These are phyloP conservation scores for Russula earlei DNA, from an alignment of 768 basidiomycete species.

Conservation along the genomic window DNA sequence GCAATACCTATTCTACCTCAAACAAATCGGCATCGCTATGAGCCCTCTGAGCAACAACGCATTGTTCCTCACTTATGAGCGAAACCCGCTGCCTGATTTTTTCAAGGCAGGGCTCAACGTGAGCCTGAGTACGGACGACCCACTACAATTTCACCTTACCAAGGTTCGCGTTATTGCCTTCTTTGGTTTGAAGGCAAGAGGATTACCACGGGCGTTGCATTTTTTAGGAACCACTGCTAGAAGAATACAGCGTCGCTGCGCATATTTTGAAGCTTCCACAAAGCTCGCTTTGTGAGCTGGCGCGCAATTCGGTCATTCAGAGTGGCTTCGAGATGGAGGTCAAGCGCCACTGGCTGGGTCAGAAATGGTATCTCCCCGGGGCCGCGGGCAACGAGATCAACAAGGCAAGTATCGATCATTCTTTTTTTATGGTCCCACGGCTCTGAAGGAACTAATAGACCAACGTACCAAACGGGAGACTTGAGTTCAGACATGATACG, in stretches of 20 bases:
- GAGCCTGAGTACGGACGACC: conserved; percentile 92
- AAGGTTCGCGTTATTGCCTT: conserved; percentile 44
- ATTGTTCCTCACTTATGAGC: conserved; percentile 90
- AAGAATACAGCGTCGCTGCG: conserved; percentile 97
- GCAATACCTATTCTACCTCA: conserved; percentile 95
- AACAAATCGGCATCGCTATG: conserved; percentile 98
- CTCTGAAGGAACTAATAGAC: conserved; percentile 42
- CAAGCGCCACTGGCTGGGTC: conserved; percentile 92
- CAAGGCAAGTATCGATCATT: conserved; percentile 56
- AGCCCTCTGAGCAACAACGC: conserved; percentile 97
- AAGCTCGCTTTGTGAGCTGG: conserved; percentile 89
- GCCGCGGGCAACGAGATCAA: conserved; percentile 92
- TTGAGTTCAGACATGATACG: conserved; percentile 88
- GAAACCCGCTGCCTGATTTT: conserved; percentile 95
- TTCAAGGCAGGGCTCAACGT: conserved; percentile 95
- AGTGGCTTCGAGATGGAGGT: conserved; percentile 98
- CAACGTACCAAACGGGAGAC: conserved; percentile 89
- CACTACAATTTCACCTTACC: conserved; percentile 96
- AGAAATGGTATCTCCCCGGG: conserved; percentile 89
- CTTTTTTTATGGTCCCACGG: neutral
- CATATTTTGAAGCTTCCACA: conserved; percentile 96
- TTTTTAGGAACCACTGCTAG: conserved; percentile 77
- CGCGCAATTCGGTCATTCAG: conserved; percentile 95
- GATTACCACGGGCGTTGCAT: too few relatives aligned
- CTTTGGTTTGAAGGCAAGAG: neutral